Evolutionary conservation across 1,284 basidiomycete genomes (phyloP).

Genomic region (Psilocybe mexicana): DNA sequence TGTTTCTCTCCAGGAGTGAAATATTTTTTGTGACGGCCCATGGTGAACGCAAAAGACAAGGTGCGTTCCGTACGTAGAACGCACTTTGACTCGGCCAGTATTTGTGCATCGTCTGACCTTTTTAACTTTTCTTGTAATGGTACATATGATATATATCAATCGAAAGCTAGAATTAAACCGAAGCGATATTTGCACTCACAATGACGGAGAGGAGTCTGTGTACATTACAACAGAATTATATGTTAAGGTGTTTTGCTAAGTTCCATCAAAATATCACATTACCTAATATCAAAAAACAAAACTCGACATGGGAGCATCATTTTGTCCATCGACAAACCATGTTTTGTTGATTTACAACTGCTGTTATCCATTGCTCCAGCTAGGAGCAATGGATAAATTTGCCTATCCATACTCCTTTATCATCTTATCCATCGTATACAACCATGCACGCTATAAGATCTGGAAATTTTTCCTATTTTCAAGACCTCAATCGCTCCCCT

Average conservation of each 20-base stretch:
- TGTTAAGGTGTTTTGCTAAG: neutral
- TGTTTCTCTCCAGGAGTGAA: conserved; percentile 13
- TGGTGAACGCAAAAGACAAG: conserved; percentile 2
- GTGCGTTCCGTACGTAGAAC: neutral
- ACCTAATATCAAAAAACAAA: too few relatives aligned
- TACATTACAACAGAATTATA: neutral
- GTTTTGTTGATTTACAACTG: too few relatives aligned
- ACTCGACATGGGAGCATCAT: too few relatives aligned
- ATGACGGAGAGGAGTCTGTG: neutral
- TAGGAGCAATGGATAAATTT: too few relatives aligned
- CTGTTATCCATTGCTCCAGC: too few relatives aligned
- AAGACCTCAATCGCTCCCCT: too few relatives aligned
- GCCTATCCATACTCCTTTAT: too few relatives aligned
- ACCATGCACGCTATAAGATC: neutral
- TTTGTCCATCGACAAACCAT: too few relatives aligned
- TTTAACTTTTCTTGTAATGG: neutral
- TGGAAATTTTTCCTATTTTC: neutral
- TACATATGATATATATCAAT: neutral
- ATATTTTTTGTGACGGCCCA: conserved; percentile 16
- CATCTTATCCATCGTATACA: too few relatives aligned
- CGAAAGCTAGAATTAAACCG: neutral
- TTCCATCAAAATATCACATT: neutral
- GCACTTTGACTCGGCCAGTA: neutral
- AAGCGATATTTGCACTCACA: neutral
- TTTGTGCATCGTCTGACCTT: neutral